Percentiles rank a stretch among this genome's conserved stretches.
These are phyloP conservation scores for Articulospora tetracladia DNA, from an alignment of 495 filamentous ascomycete species.

Conservation along the genomic window DNA sequence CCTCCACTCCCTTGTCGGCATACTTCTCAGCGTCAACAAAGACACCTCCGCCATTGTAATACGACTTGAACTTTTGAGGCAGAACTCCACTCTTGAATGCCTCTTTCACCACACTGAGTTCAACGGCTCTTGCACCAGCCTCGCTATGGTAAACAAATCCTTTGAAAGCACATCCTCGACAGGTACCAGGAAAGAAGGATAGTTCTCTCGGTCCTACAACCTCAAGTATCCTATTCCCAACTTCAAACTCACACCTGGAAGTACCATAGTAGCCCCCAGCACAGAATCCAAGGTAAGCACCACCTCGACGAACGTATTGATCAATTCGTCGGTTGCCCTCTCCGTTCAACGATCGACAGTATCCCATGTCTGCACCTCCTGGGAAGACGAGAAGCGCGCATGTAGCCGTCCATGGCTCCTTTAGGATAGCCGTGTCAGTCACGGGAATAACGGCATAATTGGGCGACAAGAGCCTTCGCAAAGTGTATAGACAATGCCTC, in stretches of 20 bases:
- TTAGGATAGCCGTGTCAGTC: conserved; percentile 70
- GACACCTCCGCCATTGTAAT: conserved; percentile 96
- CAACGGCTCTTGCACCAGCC: conserved; percentile 71
- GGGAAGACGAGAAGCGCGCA: conserved; percentile 91
- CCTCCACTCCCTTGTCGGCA: conserved; percentile 62
- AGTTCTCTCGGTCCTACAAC: conserved; percentile 86
- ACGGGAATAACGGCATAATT: conserved; percentile 91
- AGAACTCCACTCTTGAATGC: conserved; percentile 44
- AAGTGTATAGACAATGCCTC: conserved; percentile 80
- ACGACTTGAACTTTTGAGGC: conserved; percentile 61
- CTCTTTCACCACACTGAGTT: conserved; percentile 60
- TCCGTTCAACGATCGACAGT: conserved; percentile 85
- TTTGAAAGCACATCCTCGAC: conserved; percentile 80
- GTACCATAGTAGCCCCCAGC: conserved; percentile 92
- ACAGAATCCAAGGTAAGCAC: conserved; percentile 84
- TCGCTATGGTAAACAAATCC: conserved; percentile 94
- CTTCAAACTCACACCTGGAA: conserved; percentile 82
- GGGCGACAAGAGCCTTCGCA: conserved; percentile 85
- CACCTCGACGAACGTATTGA: conserved; percentile 82
- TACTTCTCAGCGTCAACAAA: conserved; percentile 75
- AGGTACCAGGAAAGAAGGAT: conserved; percentile 81
- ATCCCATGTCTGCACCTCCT: conserved; percentile 91
- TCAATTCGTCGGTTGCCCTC: conserved; percentile 78
- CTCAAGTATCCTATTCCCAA: conserved; percentile 74
- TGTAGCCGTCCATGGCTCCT: conserved; percentile 86